Conservation (phyloP, 1,284 basidiomycete genomes). For the Ustilago loliicola region DNA sequence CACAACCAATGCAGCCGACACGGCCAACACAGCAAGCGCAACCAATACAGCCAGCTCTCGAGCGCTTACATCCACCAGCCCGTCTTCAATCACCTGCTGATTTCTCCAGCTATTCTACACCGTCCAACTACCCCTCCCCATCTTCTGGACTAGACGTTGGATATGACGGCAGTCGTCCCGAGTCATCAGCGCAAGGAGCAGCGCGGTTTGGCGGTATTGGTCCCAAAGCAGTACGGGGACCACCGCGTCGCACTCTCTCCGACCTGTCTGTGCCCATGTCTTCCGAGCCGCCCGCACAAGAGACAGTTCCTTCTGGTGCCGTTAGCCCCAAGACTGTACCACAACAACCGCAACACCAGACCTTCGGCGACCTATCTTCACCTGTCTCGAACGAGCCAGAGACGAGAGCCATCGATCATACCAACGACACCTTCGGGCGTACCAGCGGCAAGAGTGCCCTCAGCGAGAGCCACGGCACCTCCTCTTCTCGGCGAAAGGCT, state of each 20-base stretch:
- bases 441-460: conserved; percentile 25
- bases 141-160: conserved; percentile 7
- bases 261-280: conserved; percentile 7
- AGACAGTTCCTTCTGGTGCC: conserved; percentile 9
- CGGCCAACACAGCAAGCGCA: not conserved
- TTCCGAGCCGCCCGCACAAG: conserved; percentile 30
- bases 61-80: conserved; percentile 3
- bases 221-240: conserved; percentile 5
- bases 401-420: conserved; percentile 7
- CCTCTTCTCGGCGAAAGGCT: conserved; percentile 18
- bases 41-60: not conserved
- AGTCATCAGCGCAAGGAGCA: conserved; percentile 30
- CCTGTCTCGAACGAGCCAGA: conserved; percentile 6
- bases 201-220: conserved; percentile 5
- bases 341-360: conserved; percentile 8
- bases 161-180: conserved; percentile 13
- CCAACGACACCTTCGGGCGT: conserved; percentile 32
- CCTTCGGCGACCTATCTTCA: conserved; percentile 10
- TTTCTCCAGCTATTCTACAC: conserved; percentile 22
- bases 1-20: not conserved
- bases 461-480: conserved; percentile 12
- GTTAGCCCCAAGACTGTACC: conserved; percentile 2
- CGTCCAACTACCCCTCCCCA: conserved; percentile 22
- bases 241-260: conserved; percentile 2
- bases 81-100: conserved; percentile 12